These are phyloP conservation scores for Sporothrix protearum DNA, from an alignment of 2,329 filamentous ascomycete species.

Conservation along the genomic window DNA sequence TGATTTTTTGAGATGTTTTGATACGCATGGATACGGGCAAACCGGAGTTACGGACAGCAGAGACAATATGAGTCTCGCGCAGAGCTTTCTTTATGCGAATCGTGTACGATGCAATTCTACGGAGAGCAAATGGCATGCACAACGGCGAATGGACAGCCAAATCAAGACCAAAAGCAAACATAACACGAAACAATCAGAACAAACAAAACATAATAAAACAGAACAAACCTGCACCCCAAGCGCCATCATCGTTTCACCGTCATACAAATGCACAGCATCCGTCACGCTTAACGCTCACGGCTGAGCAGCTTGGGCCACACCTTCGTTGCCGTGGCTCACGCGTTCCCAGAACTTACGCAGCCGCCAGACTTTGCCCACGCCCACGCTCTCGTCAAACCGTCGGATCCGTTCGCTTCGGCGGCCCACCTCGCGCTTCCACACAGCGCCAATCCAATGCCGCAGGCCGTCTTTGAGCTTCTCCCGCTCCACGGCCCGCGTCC, in stretches of 20 bases:
- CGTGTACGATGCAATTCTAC: background rate
- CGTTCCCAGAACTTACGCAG: constrained; percentile 65
- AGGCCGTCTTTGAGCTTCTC: constrained; percentile 66
- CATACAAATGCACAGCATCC: background rate
- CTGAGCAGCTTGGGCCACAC: background rate
- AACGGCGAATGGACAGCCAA: background rate
- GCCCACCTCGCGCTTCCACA: constrained; percentile 52
- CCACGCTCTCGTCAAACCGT: constrained; percentile 48
- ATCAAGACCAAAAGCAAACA: background rate
- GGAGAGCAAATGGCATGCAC: background rate
- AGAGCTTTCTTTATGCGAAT: background rate
- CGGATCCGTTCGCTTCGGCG: constrained; percentile 48
- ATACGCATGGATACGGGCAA: background rate
- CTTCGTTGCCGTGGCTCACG: constrained; percentile 45
- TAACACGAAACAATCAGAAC: background rate
- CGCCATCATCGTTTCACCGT: background rate
- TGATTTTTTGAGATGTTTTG: background rate
- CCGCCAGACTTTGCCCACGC: constrained; percentile 57
- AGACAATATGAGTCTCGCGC: background rate
- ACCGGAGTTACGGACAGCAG: background rate
- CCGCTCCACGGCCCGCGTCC: constrained; percentile 60
- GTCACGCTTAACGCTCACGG: background rate
- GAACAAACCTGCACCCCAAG: background rate
- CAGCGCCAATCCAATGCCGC: constrained; percentile 60
- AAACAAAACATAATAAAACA: background rate